Evolutionary conservation across 371 early-diverging fungal species (phyloP).

Genomic region (Actinomucor elegans): DNA sequence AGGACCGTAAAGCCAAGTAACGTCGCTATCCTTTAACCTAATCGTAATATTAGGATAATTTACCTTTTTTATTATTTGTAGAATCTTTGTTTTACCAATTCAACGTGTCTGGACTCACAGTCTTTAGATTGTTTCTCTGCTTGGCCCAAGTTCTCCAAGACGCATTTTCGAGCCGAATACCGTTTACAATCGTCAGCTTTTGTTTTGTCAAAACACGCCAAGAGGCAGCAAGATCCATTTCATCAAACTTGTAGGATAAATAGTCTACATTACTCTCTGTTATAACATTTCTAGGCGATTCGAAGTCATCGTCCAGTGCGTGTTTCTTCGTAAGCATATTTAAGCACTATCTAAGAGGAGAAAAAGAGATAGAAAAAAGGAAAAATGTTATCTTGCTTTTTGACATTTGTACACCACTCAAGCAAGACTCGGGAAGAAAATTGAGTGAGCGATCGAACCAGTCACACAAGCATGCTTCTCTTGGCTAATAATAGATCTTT

Average conservation of each 20-base stretch:
- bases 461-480: no score
- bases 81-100: constrained; percentile 65
- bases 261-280: constrained; percentile 58
- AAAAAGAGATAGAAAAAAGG: no score
- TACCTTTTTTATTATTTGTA: background rate
- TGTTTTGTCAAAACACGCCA: constrained; percentile 56
- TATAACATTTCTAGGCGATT: constrained; percentile 17
- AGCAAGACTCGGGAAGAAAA: no score
- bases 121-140: constrained; percentile 53
- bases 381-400: no score
- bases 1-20: constrained; percentile 68
- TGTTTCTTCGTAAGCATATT: constrained; percentile 9
- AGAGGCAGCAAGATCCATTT: constrained; percentile 54
- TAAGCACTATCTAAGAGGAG: no score
- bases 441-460: no score
- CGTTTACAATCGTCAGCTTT: constrained; percentile 56
- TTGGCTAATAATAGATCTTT: no score
- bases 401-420: no score
- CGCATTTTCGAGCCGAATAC: constrained; percentile 68
- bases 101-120: constrained; percentile 54
- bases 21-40: constrained; percentile 64
- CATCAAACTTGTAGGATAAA: constrained; percentile 55
- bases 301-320: constrained; percentile 20
- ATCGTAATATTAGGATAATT: background rate
- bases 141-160: constrained; percentile 72